Evolutionary conservation across 2,329 filamentous ascomycete genomes (phyloP).

Genomic region (Diaporthe sp.): DNA sequence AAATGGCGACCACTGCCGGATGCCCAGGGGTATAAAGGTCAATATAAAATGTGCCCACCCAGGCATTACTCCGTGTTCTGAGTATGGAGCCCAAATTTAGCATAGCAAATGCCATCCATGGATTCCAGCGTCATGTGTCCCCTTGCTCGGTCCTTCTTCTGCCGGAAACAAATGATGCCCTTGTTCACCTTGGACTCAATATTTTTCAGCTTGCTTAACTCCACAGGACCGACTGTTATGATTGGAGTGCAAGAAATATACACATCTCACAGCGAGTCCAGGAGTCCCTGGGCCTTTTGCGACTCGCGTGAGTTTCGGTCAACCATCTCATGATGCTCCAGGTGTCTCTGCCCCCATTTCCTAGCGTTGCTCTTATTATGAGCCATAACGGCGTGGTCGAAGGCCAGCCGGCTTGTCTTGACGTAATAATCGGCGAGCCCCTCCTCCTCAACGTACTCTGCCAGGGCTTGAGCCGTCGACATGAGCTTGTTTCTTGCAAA

Average conservation of each 20-base stretch:
- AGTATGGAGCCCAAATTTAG: background rate
- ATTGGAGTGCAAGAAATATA: too few species aligned
- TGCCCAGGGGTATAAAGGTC: background rate
- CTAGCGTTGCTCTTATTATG: constrained; percentile 21
- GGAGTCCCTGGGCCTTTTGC: background rate
- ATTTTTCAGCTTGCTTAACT: background rate
- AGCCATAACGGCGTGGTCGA: constrained; percentile 36
- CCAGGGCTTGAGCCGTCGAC: constrained; percentile 34
- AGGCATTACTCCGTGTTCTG: background rate
- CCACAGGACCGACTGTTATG: background rate
- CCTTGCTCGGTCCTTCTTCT: background rate
- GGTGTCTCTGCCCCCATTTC: constrained; percentile 28
- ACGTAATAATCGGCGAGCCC: constrained; percentile 43
- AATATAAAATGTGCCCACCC: background rate
- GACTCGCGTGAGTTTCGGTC: background rate
- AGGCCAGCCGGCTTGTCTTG: constrained; percentile 41
- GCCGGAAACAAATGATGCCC: background rate
- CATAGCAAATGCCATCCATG: background rate
- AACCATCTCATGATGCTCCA: constrained; percentile 26
- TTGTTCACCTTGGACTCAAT: background rate
- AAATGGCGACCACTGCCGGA: background rate
- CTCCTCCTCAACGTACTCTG: constrained; percentile 49
- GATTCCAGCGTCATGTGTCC: background rate
- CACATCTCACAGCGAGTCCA: background rate
- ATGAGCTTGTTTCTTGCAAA: constrained; percentile 1